These are phyloP conservation scores for Coniochaeta sp. DNA, from an alignment of 2,329 filamentous ascomycete genomes.

Conservation along the genomic window DNA sequence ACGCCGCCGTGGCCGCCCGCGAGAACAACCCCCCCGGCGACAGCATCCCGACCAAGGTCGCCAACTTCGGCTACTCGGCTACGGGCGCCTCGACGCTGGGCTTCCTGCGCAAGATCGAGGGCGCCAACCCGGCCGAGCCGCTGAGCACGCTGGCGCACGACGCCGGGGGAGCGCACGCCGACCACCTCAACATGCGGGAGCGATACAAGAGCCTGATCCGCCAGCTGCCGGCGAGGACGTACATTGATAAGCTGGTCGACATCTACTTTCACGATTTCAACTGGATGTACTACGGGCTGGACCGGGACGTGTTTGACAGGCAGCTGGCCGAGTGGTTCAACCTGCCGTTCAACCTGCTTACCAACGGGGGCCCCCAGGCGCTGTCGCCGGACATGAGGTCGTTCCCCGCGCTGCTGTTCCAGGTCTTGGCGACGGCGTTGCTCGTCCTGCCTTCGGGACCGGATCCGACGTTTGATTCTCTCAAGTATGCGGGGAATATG, in stretches of 20 bases:
- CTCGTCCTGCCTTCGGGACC: slow-evolving; percentile 41
- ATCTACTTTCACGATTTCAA: slow-evolving; percentile 53
- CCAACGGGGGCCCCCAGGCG: slow-evolving; percentile 39
- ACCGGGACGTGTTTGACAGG: slow-evolving; percentile 41
- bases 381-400: slow-evolving; percentile 43
- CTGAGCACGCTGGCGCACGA: slow-evolving; percentile 21
- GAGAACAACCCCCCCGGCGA: slow-evolving; percentile 17
- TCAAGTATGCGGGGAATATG: slow-evolving; percentile 53
- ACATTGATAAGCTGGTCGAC: slow-evolving; percentile 45
- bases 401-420: slow-evolving; percentile 54
- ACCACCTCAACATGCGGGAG: slow-evolving; percentile 38
- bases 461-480: slow-evolving; percentile 40
- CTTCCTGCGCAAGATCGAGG: slow-evolving; percentile 48
- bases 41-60: slow-evolving; percentile 31
- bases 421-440: slow-evolving; percentile 47
- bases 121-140: slow-evolving; percentile 25
- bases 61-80: slow-evolving; percentile 47
- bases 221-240: slow-evolving; percentile 45
- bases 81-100: slow-evolving; percentile 44
- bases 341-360: slow-evolving; percentile 42
- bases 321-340: slow-evolving; percentile 48
- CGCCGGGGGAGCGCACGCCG: slow-evolving; percentile 21
- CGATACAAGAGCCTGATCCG: slow-evolving; percentile 52
- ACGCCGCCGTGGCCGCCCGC: background rate
- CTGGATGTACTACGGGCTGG: slow-evolving; percentile 49